These are phyloP conservation scores for Dendrobium catenatum DNA, from an alignment of 106 monocot species.

Conservation along the genomic window DNA sequence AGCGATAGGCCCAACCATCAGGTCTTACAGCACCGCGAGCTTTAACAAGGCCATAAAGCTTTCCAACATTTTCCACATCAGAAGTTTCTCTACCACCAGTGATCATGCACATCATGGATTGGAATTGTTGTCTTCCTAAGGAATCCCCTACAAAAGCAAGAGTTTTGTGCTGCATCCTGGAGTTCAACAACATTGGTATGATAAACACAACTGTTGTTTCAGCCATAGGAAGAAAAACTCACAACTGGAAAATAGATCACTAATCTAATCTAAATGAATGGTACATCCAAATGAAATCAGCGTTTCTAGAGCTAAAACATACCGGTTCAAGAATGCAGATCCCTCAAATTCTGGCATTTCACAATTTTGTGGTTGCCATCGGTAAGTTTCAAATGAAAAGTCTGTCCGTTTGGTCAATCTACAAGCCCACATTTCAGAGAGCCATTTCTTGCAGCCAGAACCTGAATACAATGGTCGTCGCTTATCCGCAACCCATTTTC, in stretches of 20 bases:
- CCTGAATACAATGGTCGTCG: conserved; percentile 70
- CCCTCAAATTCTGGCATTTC: conserved; percentile 65
- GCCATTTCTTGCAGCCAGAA: conserved; percentile 71
- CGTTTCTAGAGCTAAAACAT: background rate
- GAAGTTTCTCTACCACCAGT: conserved; percentile 51
- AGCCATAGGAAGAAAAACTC: background rate
- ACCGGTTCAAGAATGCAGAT: conserved; percentile 48
- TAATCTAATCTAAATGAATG: background rate
- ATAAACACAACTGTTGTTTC: background rate
- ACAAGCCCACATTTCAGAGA: conserved; percentile 76
- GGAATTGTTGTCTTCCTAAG: conserved; percentile 85
- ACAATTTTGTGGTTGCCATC: conserved; percentile 65
- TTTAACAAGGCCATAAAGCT: conserved; percentile 50
- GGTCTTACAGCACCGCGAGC: conserved; percentile 60
- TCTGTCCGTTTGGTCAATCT: conserved; percentile 54
- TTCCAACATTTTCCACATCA: conserved; percentile 58
- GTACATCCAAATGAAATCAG: background rate
- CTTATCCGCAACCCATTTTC: conserved; percentile 58
- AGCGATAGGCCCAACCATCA: conserved; percentile 84
- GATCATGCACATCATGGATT: conserved; percentile 84
- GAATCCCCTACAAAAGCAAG: conserved; percentile 86
- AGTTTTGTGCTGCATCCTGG: conserved; percentile 77
- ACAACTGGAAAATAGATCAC: background rate
- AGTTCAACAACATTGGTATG: conserved; percentile 10
- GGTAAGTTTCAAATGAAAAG: conserved; percentile 69